Percentiles rank a stretch among this genome's conserved stretches.
Conservation (phyloP, 1,139 yeast genomes). For the Barnettozyma hawaiiensis region DNA sequence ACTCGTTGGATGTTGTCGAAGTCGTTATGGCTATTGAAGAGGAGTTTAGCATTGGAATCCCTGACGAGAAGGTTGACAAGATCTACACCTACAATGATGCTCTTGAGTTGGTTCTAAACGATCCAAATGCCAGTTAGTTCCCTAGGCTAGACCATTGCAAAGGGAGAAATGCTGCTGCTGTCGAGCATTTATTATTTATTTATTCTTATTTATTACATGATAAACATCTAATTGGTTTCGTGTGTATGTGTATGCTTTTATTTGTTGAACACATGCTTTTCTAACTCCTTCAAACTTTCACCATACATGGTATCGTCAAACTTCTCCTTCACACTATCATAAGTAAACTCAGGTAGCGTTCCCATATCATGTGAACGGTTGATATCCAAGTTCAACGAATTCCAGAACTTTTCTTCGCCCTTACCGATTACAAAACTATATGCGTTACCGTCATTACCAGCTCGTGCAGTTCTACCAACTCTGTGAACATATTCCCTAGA, state of each 20-base stretch:
- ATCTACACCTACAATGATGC: slow-evolving; percentile 83
- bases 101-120: slow-evolving; percentile 65
- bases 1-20: slow-evolving; percentile 84
- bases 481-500: slow-evolving; percentile 91
- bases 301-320: slow-evolving; percentile 32
- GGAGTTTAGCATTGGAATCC: slow-evolving; percentile 72
- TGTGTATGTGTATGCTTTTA: too few species aligned
- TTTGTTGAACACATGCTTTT: slow-evolving; percentile 33
- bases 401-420: slow-evolving; percentile 67
- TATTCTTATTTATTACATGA: slow-evolving; percentile 9
- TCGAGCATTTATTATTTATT: slow-evolving; percentile 5
- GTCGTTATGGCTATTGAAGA: slow-evolving; percentile 86
- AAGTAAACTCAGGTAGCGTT: slow-evolving; percentile 14
- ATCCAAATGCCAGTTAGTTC: slow-evolving; percentile 57
- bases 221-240: too few species aligned
- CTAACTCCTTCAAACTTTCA: slow-evolving; percentile 38
- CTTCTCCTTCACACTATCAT: slow-evolving; percentile 17
- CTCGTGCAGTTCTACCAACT: slow-evolving; percentile 96
- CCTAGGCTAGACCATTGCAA: background rate
- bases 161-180: too few species aligned
- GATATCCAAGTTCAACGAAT: slow-evolving; percentile 40
- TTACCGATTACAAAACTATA: slow-evolving; percentile 65
- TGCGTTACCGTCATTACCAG: slow-evolving; percentile 71
- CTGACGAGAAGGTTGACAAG: slow-evolving; percentile 80
- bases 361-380: slow-evolving; percentile 26